Evolutionary conservation across 148 eudicot species (phyloP), one percentile per base, ranked within the genome.

Genomic region (Pouteria glomerata): DNA sequence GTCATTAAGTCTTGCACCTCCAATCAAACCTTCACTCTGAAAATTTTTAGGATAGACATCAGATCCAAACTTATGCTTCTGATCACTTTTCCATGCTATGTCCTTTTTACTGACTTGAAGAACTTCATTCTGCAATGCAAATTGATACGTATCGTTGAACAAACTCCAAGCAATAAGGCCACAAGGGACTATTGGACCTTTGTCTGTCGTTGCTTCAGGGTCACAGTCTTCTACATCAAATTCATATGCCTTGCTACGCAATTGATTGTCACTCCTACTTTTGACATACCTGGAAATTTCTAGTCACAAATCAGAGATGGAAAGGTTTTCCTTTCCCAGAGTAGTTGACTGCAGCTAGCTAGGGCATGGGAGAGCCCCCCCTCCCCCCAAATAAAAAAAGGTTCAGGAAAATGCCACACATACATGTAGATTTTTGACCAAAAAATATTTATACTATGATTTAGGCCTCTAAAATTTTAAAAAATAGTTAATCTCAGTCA

Each of bases 91-190:
- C 99, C 99, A 95, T 35, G 94, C 87, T 66, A 95, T 95, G 68
- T 74, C 83, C 62, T 82, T 80, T 74, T 87, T 95, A 76, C 80
- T 82, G 62, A 91, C 76, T 11, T 82, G 68, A 55, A 95, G 30
- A 8, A 59, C 41, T 72, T 72, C 66, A 18, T 76, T 66, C 51
- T 79, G 74, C 30, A 76, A 27, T 4, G 85, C 80, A 70, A 95
- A 80, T 14, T 52, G 45, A 61, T 88, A 95, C 6, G 96, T 95
- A 73, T 95, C 99, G 30, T 95, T 95, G 80, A 95, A 95, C 69
- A 91, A 61, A 74, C 99, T 95, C 99, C 99, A 95, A 26, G 99
- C 97, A 61, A 95, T 82, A 2, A 89, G 82, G 33, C 97, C 96
- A 72, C 98, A 95, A 5, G 98, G 98, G 69, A 95, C 90, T 13